Evolutionary conservation across 78 protist species (phyloP), one percentile per base, ranked within the genome.

Genomic region (Andalucia godoyi): DNA sequence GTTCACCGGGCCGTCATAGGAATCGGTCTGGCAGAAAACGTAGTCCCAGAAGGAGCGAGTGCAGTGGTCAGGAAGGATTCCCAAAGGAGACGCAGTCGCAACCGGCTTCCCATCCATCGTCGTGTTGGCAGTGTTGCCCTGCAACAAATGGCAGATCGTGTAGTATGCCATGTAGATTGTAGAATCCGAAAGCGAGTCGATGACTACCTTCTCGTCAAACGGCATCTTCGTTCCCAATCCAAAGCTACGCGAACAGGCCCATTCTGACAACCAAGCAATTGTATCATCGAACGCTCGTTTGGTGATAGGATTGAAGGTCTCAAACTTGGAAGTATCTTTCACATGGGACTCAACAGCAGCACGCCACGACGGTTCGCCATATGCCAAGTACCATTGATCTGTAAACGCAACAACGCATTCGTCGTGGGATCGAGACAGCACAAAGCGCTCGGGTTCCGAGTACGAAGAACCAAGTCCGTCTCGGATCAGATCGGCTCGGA

Each of bases 101-200:
- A n/a, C n/a, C n/a, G n/a, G n/a, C n/a, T n/a, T n/a, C n/a, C n/a
- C n/a, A n/a, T n/a, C n/a, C n/a, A n/a, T n/a, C n/a, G n/a, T n/a
- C n/a, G n/a, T n/a, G n/a, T n/a, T n/a, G n/a, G n/a, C n/a, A n/a
- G n/a, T n/a, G n/a, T n/a, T n/a, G n/a, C n/a, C n/a, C n/a, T n/a
- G n/a, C n/a, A 93, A 94, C 17, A 85, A 15, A 50, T 92, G 97
- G 10, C 97, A 93, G 40, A 97, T 68, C 34, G 98, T 92, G 88
- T 98, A 98, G 84, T 84, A 98, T 7, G 99, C 97, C 97, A 90
- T 95, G 89, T 98, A 98, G 71, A 96, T 91, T 66, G 99, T 96
- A 15, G 98, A 92, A 82, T 98, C 99, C 38, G 98, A 92, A 27
- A 98, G 95, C 21, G 97, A 90, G 71, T 98, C 99, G 52, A 98